Conservation (phyloP, 306 rosid species). For the Acacia melanoxylon region DNA sequence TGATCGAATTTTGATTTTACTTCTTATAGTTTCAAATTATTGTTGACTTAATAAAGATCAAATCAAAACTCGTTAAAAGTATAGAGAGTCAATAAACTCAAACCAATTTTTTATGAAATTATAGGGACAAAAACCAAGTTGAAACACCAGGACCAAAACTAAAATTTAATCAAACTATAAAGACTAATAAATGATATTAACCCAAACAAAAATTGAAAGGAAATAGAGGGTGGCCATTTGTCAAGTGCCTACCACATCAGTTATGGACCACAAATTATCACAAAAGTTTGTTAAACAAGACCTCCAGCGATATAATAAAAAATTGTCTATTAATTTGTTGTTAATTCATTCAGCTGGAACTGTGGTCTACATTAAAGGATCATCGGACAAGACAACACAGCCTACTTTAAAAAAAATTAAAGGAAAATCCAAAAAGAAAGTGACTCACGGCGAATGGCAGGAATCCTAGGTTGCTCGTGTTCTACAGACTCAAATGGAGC, state of each 20-base stretch:
- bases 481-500: conserved; percentile 54
- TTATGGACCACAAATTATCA: background rate
- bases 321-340: background rate
- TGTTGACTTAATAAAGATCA: too few species aligned
- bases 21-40: too few species aligned
- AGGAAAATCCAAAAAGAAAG: background rate
- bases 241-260: background rate
- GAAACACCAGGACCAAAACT: too few species aligned
- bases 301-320: background rate
- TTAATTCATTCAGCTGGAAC: background rate
- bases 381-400: background rate
- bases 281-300: background rate
- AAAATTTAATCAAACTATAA: too few species aligned
- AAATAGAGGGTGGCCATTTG: background rate
- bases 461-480: conserved; percentile 70
- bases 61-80: too few species aligned
- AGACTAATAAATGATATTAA: too few species aligned
- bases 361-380: background rate
- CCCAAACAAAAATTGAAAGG: background rate
- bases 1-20: too few species aligned
- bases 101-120: too few species aligned
- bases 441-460: conserved; percentile 88
- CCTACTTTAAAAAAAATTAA: background rate
- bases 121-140: too few species aligned
- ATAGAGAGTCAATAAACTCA: too few species aligned